Base-by-base conservation (phyloP, 495 filamentous ascomycete species). In the Penicillium canescens region DNA sequence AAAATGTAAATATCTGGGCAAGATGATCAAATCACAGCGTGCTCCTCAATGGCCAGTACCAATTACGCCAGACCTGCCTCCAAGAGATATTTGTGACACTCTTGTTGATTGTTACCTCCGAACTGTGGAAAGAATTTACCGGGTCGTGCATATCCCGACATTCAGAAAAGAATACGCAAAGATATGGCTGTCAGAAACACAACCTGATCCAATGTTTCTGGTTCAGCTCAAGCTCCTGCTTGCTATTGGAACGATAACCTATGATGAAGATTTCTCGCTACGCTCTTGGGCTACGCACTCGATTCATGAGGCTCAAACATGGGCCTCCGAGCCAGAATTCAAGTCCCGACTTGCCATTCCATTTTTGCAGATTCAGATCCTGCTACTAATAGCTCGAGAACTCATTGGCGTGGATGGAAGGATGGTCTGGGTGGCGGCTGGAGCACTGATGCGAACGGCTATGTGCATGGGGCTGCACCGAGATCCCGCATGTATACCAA, bases 391-490 rank as follows among this genome's bases (percentile, higher is more conserved):
- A 11, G 76, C 79, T 3, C 73, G 78, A 12, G 73, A 82, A 55
- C 54, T 69, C 11, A 65, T 73, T 34, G 69, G 67, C 2, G 65
- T 84, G n/a, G 74, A 74, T 2, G 71, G 67, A 4, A 77, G 80
- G 5, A 62, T 78, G 39, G 69, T 76, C 46, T 89, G 84, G 85
- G 77, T 82, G 14, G 73, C 78, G 2, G 73, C 76, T 4, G 85
- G 86, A 0, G 57, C 72, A 3, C 54, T 87, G 0, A 37, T 87
- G 6, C 68, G 85, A 42, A 75, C 70, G 2, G 84, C 83, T 33
- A 72, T 87, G 43, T 72, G 73, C 41, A 83, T 87, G 69, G 86
- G 85, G 1, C 69, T 87, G 10, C 83, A 89, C 54, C 69, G 78
- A 4, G 84, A 87, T 39, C 83, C 84, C 0, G 64, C 60, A 20